Conservation (phyloP, 1,284 basidiomycete genomes). For the Austropuccinia psidii region DNA sequence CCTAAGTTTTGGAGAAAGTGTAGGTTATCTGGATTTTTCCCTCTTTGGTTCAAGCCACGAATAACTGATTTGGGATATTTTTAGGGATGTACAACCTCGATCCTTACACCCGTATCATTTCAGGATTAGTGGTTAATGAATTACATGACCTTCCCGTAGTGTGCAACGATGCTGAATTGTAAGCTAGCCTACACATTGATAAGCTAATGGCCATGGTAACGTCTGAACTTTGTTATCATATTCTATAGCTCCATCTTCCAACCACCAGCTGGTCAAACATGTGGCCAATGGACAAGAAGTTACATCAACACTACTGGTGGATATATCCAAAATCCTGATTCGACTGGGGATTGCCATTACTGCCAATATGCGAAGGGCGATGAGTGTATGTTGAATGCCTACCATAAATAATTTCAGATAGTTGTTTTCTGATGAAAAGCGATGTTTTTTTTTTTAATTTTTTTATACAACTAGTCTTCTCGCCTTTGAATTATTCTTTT, state of each 20-base stretch:
- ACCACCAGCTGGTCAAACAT: conserved; percentile 30
- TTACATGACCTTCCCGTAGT: conserved; percentile 23
- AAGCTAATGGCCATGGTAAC: conserved; percentile 18
- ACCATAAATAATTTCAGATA: background rate
- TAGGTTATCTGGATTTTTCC: conserved; percentile 58
- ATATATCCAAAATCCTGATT: conserved; percentile 63
- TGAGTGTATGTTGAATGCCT: conserved; percentile 33
- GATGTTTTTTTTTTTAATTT: conserved; percentile 34
- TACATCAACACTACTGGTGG: conserved; percentile 11
- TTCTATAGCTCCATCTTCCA: conserved; percentile 12
- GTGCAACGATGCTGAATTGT: conserved; percentile 30
- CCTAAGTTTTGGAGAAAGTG: conserved; percentile 66
- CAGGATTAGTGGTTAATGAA: conserved; percentile 44
- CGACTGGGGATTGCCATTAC: conserved; percentile 59
- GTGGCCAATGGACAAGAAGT: conserved; percentile 20
- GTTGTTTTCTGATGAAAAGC: background rate
- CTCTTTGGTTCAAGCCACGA: background rate
- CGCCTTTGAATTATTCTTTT: conserved; percentile 7
- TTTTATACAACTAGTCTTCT: conserved; percentile 36
- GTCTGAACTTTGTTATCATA: background rate
- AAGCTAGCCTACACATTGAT: conserved; percentile 50
- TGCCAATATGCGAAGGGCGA: conserved; percentile 56
- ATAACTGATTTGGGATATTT: background rate
- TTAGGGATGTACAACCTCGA: conserved; percentile 44
- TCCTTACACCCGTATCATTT: conserved; percentile 62